Percentiles rank a stretch among this genome's conserved stretches.
Conservation (phyloP, 139 green algal species). For the Tetraselmis striata region DNA sequence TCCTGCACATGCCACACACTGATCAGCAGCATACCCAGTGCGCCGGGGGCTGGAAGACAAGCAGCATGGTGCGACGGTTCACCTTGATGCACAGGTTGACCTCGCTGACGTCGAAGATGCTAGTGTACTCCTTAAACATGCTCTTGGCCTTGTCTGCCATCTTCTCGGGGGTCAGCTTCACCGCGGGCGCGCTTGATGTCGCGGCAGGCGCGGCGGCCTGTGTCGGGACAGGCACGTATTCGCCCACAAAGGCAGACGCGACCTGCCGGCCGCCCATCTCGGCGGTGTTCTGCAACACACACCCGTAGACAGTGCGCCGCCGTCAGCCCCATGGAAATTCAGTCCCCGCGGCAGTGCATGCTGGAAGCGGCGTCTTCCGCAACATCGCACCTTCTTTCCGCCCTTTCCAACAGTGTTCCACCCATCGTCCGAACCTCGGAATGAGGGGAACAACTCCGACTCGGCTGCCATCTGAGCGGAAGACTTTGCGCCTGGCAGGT, state of each 20-base stretch:
- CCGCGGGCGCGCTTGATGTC: slow-evolving; percentile 3
- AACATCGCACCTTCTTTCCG: slow-evolving; percentile 17
- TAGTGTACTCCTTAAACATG: slow-evolving; percentile 45
- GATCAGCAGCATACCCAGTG: too few relatives aligned
- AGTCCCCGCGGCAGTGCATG: too few relatives aligned
- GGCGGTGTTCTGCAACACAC: background rate
- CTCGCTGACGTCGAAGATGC: slow-evolving; percentile 27
- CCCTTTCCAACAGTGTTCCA: background rate
- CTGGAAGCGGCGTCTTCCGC: slow-evolving; percentile 11
- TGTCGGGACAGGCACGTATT: slow-evolving; percentile 28
- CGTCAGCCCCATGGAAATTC: background rate
- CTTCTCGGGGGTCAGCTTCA: slow-evolving; percentile 33
- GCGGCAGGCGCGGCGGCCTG: slow-evolving; percentile 2
- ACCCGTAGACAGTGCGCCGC: background rate
- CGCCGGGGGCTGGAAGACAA: too few relatives aligned
- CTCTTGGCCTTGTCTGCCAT: slow-evolving; percentile 27
- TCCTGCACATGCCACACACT: slow-evolving; percentile 22
- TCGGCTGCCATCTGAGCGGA: background rate
- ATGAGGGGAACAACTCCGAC: slow-evolving; percentile 34
- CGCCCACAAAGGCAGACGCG: slow-evolving; percentile 36
- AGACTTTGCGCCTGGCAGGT: background rate
- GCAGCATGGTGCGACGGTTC: too few relatives aligned
- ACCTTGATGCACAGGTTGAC: slow-evolving; percentile 17
- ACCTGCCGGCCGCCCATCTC: background rate
- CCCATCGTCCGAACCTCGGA: background rate